Base-by-base conservation (phyloP, 441 rosid species). In the Metrosideros polymorpha region DNA sequence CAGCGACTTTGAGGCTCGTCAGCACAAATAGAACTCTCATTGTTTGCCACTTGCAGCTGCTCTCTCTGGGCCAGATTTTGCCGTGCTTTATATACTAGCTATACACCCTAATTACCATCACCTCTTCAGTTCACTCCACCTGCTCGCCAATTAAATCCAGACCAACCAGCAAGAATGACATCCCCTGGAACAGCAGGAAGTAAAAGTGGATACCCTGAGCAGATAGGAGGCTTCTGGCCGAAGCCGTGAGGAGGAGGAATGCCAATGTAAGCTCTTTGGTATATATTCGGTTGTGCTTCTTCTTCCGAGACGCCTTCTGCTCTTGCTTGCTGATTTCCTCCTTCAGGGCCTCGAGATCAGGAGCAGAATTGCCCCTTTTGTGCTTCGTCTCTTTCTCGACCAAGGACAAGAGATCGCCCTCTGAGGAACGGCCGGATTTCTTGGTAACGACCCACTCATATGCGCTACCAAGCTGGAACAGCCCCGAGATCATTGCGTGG, bases 101-200 rank as follows among this genome's bases (percentile, higher is more conserved):
- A 71, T 71, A 71, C 47, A 71, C 79, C 47, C 47, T 39, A 71
- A 39, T 39, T 71, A 71, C 85, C 43, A 87, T 87, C 43, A 88
- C 89, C 32, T 56, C 91, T 1, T 53, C 63, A 49, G 18, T 55
- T 86, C 85, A 86, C 82, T 83, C 71, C 19, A 87, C 79, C 77
- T 87, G 89, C 77, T 87, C 89, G 22, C 89, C 89, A 1, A 87
- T 87, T 84, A 87, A 79, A 63, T 87, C 89, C 30, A 87, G 59
- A 45, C 89, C 89, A 30, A 87, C 86, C 9, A 87, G 84, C 79
- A 87, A 55, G 84, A 87, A 87, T n/a, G 89, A 84, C n/a, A 87
- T n/a, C 29, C 89, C 89, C 61, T 87, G 89, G 61, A 87, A 87
- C 56, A 87, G 86, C 84, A 87, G 76, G 89, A 87, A 87, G 84